Evolutionary conservation across 2,329 filamentous ascomycete species (phyloP), one percentile per base, ranked within the genome.

Genomic region (Cladophialophora yegresii): DNA sequence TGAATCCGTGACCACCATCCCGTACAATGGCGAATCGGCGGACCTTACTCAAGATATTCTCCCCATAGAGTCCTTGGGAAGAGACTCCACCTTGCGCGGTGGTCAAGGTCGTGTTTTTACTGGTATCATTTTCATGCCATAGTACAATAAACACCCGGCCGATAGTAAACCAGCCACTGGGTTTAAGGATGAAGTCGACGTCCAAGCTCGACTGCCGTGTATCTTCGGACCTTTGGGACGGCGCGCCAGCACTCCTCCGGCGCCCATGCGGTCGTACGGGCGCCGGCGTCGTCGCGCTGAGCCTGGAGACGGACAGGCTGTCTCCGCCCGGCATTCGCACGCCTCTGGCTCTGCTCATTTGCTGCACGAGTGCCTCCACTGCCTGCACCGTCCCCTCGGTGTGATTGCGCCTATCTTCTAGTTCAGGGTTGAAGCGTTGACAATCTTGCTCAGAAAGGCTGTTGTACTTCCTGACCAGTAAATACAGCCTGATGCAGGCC

Each of bases 11-110:
- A 6, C 68, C 61, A 43, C 68, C 61, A 43, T 68, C 58, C 50
- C 69, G 73, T 12, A 76, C 63, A 1, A 77, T 74, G 13, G 76
- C 70, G 70, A 77, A 76, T 22, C 61, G 64, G 3, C 57, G 61
- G 23, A 66, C 49, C 13, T 63, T 45, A n/a, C 51, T 66, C 45
- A 47, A 50, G 6, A 66, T 32, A n/a, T 30, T 54, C n/a, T 58
- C 20, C 9, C 16, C 23, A 23, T 54, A 40, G 20, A 22, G 45
- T 5, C 58, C 53, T n/a, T 63, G 62, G 51, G 70, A 72, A 6
- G 49, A 36, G 20, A 7, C 5, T 20, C 57, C 50, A 12, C 23
- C n/a, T 30, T 28, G 23, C n/a, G 13, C 32, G 10, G 26, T 9
- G 8, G 43, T 20, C 3, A 28, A 28, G 26, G 26, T 28, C 8